Conservation (phyloP, 1,284 basidiomycete species). For the Phaffia rhodozyma region DNA sequence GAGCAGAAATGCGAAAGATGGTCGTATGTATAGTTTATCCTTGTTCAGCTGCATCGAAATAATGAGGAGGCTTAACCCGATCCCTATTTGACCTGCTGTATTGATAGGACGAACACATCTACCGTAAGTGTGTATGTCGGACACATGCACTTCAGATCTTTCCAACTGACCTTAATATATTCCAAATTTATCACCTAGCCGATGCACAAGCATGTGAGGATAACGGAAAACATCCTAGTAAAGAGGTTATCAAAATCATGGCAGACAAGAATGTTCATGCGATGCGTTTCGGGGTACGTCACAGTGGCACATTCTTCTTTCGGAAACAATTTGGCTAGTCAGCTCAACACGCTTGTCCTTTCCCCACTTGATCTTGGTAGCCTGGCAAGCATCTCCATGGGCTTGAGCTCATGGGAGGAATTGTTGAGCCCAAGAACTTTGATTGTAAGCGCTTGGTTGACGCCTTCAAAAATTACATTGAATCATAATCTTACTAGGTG, state of each 20-base stretch:
- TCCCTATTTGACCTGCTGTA: no score
- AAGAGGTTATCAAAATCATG: slow-evolving; percentile 33
- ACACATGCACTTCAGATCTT: slow-evolving; percentile 40
- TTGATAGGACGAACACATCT: slow-evolving; percentile 38
- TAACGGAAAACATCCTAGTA: slow-evolving; percentile 48
- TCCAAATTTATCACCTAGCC: not conserved
- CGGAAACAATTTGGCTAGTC: no score
- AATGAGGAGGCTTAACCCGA: no score
- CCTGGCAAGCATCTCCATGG: slow-evolving; percentile 66
- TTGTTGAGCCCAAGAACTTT: slow-evolving; percentile 79
- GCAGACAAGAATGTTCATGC: slow-evolving; percentile 43
- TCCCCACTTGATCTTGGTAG: not conserved
- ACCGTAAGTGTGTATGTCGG: slow-evolving; percentile 24
- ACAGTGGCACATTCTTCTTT: not conserved
- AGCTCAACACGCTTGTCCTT: no score
- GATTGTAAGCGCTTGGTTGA: slow-evolving; percentile 33
- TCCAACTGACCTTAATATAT: not conserved
- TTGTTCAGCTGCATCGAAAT: no score
- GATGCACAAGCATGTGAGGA: slow-evolving; percentile 50
- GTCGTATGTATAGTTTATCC: slow-evolving; percentile 22
- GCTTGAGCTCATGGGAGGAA: slow-evolving; percentile 61
- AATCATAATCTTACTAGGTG: slow-evolving; percentile 44
- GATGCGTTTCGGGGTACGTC: slow-evolving; percentile 62
- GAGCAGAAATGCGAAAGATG: slow-evolving; percentile 43
- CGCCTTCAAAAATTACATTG: not conserved